Conservation (phyloP, 176 grass and related monocot genomes). For the Neostapfia colusana region DNA sequence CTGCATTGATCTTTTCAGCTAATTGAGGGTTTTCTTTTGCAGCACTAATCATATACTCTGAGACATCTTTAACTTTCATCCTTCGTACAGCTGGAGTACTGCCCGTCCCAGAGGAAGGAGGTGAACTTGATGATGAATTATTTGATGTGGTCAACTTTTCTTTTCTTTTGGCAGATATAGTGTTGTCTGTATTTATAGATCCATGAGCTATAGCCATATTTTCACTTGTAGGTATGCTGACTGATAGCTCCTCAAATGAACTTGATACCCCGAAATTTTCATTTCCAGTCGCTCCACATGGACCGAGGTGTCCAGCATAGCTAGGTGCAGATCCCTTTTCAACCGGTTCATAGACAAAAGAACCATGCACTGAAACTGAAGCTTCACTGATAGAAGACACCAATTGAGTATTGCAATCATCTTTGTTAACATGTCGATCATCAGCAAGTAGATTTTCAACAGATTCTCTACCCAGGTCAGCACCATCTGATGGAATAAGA, state of each 20-base stretch:
- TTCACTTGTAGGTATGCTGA: conserved; percentile 37
- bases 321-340: conserved; percentile 43
- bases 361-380: conserved; percentile 54
- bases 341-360: conserved; percentile 34
- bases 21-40: conserved; percentile 94
- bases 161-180: conserved; percentile 34
- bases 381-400: conserved; percentile 48
- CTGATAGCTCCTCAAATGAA: conserved; percentile 43
- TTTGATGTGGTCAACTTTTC: conserved; percentile 40
- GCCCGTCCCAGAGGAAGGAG: conserved; percentile 42
- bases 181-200: conserved; percentile 39
- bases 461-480: conserved; percentile 55
- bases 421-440: conserved; percentile 46
- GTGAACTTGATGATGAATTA: conserved; percentile 49
- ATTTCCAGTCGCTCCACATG: conserved; percentile 28
- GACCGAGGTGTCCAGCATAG: conserved; percentile 30
- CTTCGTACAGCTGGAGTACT: conserved; percentile 58
- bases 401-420: conserved; percentile 46
- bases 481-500: conserved; percentile 86
- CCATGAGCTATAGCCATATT: conserved; percentile 41
- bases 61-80: conserved; percentile 94
- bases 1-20: conserved; percentile 94
- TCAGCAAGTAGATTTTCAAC: conserved; percentile 53
- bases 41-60: conserved; percentile 99
- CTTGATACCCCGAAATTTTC: conserved; percentile 44